These are phyloP conservation scores for Neurospora tetraspora DNA, from an alignment of 495 filamentous ascomycete genomes.

Conservation along the genomic window DNA sequence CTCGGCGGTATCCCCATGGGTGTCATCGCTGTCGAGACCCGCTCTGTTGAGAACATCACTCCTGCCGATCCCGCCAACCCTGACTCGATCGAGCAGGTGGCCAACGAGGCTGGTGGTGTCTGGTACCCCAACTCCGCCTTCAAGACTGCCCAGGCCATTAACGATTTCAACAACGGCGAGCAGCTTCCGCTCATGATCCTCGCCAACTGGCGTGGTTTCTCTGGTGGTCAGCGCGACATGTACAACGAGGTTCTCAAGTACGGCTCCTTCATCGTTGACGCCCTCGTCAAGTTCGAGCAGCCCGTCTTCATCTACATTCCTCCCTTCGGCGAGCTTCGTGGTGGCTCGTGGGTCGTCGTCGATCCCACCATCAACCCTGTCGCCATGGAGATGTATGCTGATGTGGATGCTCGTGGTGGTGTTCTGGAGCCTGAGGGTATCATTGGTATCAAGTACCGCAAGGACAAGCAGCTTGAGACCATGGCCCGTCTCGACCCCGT, in stretches of 20 bases:
- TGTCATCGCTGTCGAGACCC: constrained; percentile 95
- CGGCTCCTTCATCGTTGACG: constrained; percentile 96
- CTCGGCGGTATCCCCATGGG: constrained; percentile 97
- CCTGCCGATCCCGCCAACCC: constrained; percentile 98
- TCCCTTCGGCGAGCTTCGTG: constrained; percentile 90
- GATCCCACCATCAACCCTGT: constrained; percentile 96
- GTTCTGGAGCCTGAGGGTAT: constrained; percentile 98
- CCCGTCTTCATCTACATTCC: constrained; percentile 98
- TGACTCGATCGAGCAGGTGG: constrained; percentile 90
- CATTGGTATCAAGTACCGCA: constrained; percentile 94
- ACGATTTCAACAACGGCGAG: constrained; percentile 98
- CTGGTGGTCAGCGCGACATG: constrained; percentile 98
- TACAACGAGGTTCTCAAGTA: constrained; percentile 99
- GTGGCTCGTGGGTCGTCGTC: constrained; percentile 98
- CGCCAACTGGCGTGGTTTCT: constrained; percentile 99
- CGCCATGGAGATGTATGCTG: constrained; percentile 99
- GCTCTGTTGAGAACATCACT: constrained; percentile 90
- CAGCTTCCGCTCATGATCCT: constrained; percentile 98
- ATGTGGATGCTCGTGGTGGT: constrained; percentile 90
- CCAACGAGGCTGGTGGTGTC: constrained; percentile 90
- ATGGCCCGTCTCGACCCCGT: constrained; percentile 88
- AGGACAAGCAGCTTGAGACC: constrained; percentile 93
- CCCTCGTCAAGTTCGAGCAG: constrained; percentile 96
- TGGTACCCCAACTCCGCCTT: constrained; percentile 99
- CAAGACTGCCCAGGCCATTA: constrained; percentile 98